A percentile compares a stretch with the other conserved stretches of the same genome.
phyloP scores from a whole-genome alignment of 2,329 filamentous ascomycete species.

The Talaromyces sp. region DNA sequence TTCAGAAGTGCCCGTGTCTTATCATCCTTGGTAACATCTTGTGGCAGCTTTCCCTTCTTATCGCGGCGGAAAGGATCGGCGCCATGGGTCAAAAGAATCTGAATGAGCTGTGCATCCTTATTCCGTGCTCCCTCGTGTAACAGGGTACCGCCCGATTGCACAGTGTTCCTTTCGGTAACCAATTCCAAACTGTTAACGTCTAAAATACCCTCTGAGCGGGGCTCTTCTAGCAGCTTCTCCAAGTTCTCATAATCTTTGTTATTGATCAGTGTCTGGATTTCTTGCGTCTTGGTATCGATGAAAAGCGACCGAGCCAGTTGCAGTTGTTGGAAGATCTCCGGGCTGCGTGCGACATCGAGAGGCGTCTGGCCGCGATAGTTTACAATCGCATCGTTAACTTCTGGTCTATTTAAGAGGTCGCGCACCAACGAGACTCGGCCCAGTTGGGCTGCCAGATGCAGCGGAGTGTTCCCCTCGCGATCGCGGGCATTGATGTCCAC shows the following conservation, averaged over 20 bases:
- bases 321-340: slow-evolving; percentile 93
- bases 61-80: slow-evolving; percentile 95
- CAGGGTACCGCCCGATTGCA: slow-evolving; percentile 84
- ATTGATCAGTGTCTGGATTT: slow-evolving; percentile 78
- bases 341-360: slow-evolving; percentile 84
- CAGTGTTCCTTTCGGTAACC: slow-evolving; percentile 75
- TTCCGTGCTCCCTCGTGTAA: slow-evolving; percentile 91
- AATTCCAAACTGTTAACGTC: slow-evolving; percentile 94
- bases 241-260: slow-evolving; percentile 75
- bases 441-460: slow-evolving; percentile 83
- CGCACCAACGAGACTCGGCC: slow-evolving; percentile 80
- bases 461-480: slow-evolving; percentile 88
- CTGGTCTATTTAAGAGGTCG: slow-evolving; percentile 77
- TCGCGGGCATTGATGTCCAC: slow-evolving; percentile 89
- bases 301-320: slow-evolving; percentile 89
- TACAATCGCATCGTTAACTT: slow-evolving; percentile 82
- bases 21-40: slow-evolving; percentile 96
- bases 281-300: slow-evolving; percentile 80
- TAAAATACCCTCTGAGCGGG: slow-evolving; percentile 79
- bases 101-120: slow-evolving; percentile 83
- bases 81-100: slow-evolving; percentile 87
- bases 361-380: slow-evolving; percentile 85
- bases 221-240: slow-evolving; percentile 79
- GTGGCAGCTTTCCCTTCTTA: slow-evolving; percentile 90
- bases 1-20: slow-evolving; percentile 85